These are phyloP conservation scores for Aspergillus egyptiacus DNA, from an alignment of 495 filamentous ascomycete genomes.

Conservation along the genomic window DNA sequence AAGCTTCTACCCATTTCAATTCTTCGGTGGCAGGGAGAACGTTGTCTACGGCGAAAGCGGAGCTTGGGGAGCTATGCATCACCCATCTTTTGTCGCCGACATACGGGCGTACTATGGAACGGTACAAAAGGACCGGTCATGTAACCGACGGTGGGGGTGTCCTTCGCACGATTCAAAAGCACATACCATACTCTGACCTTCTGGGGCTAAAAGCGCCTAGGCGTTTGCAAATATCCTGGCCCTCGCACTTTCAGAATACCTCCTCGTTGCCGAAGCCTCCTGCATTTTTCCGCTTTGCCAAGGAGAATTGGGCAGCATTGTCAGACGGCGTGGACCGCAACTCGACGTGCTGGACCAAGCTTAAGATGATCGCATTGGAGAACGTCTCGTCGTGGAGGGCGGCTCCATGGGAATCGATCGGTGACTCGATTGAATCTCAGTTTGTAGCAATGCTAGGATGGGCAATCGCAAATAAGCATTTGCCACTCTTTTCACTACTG, in stretches of 20 bases:
- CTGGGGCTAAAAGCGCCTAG: background rate
- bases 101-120: background rate
- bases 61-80: background rate
- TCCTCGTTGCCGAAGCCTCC: background rate
- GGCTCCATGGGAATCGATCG: background rate
- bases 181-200: background rate
- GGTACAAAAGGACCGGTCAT: background rate
- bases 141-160: background rate
- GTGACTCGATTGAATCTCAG: background rate
- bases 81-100: background rate
- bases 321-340: background rate
- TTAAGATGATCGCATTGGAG: background rate
- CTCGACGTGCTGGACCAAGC: background rate
- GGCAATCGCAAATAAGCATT: background rate
- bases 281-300: background rate
- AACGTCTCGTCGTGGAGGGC: background rate
- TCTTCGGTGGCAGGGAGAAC: background rate
- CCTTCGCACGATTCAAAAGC: background rate
- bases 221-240: background rate
- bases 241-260: background rate
- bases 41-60: background rate
- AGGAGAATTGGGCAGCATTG: background rate
- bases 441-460: background rate
- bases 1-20: background rate
- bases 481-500: background rate